A percentile compares a stretch with the other conserved stretches of the same genome.
Conservation (phyloP, 1,284 basidiomycete genomes). For the Gymnopus androsaceus region DNA sequence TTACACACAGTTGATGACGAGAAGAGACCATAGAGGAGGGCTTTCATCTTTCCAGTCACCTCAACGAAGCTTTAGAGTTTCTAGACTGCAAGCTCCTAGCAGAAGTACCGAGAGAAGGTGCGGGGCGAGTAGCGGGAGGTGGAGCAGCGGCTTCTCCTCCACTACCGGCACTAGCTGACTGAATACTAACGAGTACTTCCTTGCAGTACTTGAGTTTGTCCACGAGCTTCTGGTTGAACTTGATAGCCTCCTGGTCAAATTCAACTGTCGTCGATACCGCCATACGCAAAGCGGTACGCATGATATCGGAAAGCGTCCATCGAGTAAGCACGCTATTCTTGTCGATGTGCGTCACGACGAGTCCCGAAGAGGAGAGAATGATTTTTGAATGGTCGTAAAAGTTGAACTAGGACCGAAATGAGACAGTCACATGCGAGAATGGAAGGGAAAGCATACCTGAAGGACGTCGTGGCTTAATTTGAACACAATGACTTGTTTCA, state of each 20-base stretch:
- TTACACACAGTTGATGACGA: background rate
- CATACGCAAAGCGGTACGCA: constrained; percentile 53
- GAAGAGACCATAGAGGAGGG: background rate
- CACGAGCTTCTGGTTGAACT: constrained; percentile 63
- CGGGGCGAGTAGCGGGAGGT: background rate
- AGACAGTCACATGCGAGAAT: constrained; percentile 20
- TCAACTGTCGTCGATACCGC: constrained; percentile 29
- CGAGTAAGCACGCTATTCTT: constrained; percentile 81
- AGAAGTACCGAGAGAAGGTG: background rate
- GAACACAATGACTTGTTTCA: constrained; percentile 97
- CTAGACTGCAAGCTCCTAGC: background rate
- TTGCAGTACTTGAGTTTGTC: constrained; percentile 84
- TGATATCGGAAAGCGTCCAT: constrained; percentile 75
- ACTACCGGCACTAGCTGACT: constrained; percentile 37
- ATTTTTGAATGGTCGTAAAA: constrained; percentile 98
- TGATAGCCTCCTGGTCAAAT: constrained; percentile 56
- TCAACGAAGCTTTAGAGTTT: constrained; percentile 10
- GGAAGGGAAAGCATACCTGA: constrained; percentile 55
- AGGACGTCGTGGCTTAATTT: constrained; percentile 91
- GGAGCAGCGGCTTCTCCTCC: background rate
- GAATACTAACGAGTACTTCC: constrained; percentile 72
- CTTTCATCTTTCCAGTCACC: background rate
- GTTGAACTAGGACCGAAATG: constrained; percentile 73
- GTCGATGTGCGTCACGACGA: constrained; percentile 86
- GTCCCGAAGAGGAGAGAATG: constrained; percentile 80